Percentiles rank a stretch among this genome's conserved stretches.
Conservation (phyloP, 2,329 filamentous ascomycete species). For the Penicillium digitatum region DNA sequence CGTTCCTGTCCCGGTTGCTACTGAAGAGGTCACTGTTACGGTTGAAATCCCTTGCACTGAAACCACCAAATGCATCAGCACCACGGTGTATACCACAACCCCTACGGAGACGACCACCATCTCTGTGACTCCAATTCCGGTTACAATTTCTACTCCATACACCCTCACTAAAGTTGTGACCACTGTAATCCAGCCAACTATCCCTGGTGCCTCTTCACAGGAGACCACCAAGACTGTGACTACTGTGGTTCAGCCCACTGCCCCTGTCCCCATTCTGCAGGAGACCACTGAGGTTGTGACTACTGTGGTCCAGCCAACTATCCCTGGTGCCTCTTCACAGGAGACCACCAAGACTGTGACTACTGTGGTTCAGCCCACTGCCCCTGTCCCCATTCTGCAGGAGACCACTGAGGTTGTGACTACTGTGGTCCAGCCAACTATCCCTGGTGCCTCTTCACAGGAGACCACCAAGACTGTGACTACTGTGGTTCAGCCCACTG, state of each 20-base stretch:
- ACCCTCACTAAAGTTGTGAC: background rate
- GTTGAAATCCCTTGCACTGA: conserved; percentile 3
- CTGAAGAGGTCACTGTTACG: background rate
- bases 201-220: background rate
- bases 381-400: background rate
- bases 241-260: background rate
- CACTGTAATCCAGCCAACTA: background rate
- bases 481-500: background rate
- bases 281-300: background rate
- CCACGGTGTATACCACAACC: background rate
- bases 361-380: background rate
- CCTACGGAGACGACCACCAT: background rate
- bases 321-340: background rate
- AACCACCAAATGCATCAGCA: conserved; percentile 2
- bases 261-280: background rate
- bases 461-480: background rate
- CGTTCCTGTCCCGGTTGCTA: background rate
- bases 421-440: background rate
- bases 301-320: background rate
- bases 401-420: background rate
- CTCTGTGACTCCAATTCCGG: background rate
- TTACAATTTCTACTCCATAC: background rate
- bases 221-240: background rate
- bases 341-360: background rate
- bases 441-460: background rate